These are phyloP conservation scores for Monosporozyma unispora DNA, from an alignment of 805 yeast genomes.

Conservation along the genomic window DNA sequence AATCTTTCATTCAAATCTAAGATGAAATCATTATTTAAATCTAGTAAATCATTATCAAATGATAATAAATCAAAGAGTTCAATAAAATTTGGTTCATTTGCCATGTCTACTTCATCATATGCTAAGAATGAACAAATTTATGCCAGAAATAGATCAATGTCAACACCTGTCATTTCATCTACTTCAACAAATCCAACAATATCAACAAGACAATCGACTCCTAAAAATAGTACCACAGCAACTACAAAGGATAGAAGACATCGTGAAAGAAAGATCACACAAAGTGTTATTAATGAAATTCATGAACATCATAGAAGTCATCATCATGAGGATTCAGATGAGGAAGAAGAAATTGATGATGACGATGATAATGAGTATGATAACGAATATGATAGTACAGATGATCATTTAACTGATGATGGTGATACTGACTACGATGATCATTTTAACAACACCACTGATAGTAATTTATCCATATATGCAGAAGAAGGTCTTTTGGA, in stretches of 20 bases:
- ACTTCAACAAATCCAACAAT: neutral
- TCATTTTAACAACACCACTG: neutral
- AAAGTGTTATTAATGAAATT: slow-evolving; percentile 31
- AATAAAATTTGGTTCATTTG: neutral
- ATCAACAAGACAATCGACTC: neutral
- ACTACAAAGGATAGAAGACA: neutral
- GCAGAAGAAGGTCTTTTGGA: slow-evolving; percentile 24
- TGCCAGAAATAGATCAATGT: slow-evolving; percentile 2
- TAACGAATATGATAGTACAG: slow-evolving; percentile 8
- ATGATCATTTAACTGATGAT: slow-evolving; percentile 12
- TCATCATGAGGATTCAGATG: slow-evolving; percentile 1
- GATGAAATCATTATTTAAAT: neutral
- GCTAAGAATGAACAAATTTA: neutral
- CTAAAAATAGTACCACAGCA: neutral
- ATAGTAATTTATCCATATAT: slow-evolving; percentile 14
- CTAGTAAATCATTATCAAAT: neutral
- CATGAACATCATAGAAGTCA: slow-evolving; percentile 17
- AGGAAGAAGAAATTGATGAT: slow-evolving; percentile 1
- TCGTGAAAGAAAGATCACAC: neutral
- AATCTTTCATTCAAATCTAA: neutral
- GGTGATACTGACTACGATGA: slow-evolving; percentile 8
- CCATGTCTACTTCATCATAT: neutral
- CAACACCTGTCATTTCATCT: neutral
- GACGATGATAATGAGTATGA: slow-evolving; percentile 9
- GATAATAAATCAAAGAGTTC: neutral